phyloP scores from a whole-genome alignment of 208 protist species.

The Acanthamoeba castellanii region DNA sequence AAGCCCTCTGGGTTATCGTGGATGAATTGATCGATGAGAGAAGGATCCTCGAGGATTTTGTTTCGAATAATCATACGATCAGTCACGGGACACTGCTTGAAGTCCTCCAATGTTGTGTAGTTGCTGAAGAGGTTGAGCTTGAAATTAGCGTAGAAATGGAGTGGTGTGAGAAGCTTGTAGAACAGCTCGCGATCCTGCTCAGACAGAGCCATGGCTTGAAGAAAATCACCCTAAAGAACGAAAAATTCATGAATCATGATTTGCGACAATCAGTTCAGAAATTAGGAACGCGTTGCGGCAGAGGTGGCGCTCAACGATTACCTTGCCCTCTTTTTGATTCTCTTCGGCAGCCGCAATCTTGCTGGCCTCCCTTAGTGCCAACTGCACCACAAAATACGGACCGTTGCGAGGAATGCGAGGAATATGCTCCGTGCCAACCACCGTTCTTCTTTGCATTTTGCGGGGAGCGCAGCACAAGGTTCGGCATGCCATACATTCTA shows the following conservation, averaged over 20 bases:
- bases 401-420: neutral
- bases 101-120: slow-evolving; percentile 1
- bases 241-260: neutral
- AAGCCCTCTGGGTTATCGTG: slow-evolving; percentile 19
- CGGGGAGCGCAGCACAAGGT: neutral
- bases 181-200: slow-evolving; percentile 48
- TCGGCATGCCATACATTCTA: neutral
- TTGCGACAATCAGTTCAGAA: neutral
- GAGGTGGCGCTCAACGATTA: no score
- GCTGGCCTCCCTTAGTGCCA: neutral
- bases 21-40: slow-evolving; percentile 29
- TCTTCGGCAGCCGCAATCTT: neutral
- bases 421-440: neutral
- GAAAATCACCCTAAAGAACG: neutral
- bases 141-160: slow-evolving; percentile 37
- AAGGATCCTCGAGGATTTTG: slow-evolving; percentile 40
- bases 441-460: slow-evolving; percentile 8
- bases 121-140: neutral
- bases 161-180: slow-evolving; percentile 56
- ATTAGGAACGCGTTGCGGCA: neutral
- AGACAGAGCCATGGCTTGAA: neutral
- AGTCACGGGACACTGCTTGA: slow-evolving; percentile 1
- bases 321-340: neutral
- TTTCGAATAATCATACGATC: slow-evolving; percentile 28
- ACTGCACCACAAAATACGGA: neutral